These are phyloP conservation scores for Neopestalotiopsis sp. DNA, from an alignment of 2,329 filamentous ascomycete species.

Conservation along the genomic window DNA sequence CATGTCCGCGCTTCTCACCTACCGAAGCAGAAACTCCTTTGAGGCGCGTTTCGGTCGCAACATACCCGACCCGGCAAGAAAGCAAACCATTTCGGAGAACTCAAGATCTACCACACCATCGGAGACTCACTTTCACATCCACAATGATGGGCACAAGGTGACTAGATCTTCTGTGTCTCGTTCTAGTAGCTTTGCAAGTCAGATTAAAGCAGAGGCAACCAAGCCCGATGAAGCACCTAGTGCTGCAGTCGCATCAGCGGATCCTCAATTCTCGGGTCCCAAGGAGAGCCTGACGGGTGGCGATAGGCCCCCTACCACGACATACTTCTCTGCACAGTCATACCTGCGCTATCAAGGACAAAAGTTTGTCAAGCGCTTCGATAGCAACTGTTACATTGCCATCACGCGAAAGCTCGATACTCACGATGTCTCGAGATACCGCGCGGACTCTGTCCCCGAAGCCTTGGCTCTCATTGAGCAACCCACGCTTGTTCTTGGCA, in stretches of 20 bases:
- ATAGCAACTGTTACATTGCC: conserved; percentile 98
- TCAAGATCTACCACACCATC: conserved; percentile 66
- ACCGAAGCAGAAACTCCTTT: conserved; percentile 95
- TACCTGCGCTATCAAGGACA: conserved; percentile 95
- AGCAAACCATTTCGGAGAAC: conserved; percentile 79
- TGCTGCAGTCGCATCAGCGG: conserved; percentile 40
- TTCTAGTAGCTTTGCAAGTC: conserved; percentile 44
- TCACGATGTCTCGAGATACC: conserved; percentile 87
- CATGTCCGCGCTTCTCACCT: conserved; percentile 95
- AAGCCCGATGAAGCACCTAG: conserved; percentile 29
- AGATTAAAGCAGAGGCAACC: conserved; percentile 36
- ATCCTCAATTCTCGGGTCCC: conserved; percentile 76
- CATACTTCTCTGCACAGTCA: conserved; percentile 98
- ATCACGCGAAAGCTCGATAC: conserved; percentile 98
- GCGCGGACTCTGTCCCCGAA: conserved; percentile 70
- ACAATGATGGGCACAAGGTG: conserved; percentile 80
- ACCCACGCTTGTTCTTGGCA: conserved; percentile 88
- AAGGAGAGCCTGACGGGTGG: conserved; percentile 57
- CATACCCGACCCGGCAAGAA: conserved; percentile 82
- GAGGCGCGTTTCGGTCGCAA: conserved; percentile 95
- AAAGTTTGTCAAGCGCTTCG: conserved; percentile 97
- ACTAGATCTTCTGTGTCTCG: conserved; percentile 59
- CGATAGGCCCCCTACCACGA: conserved; percentile 64
- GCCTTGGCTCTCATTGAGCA: conserved; percentile 85
- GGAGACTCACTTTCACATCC: conserved; percentile 78